Conservation (phyloP, 345 rosid species). For the Linum usitatissimum region DNA sequence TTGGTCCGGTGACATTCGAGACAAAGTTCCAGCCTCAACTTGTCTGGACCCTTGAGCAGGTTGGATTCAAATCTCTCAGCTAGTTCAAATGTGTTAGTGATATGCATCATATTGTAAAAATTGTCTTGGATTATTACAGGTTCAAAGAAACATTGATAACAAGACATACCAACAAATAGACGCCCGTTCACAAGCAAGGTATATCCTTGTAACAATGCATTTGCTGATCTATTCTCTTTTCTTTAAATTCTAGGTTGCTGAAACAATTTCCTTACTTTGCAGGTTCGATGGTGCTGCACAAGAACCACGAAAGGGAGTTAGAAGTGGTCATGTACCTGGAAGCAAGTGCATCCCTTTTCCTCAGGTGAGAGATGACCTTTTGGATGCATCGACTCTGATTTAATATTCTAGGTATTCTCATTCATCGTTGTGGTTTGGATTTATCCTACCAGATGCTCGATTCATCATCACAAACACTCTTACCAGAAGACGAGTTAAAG, state of each 20-base stretch:
- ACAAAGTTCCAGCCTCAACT: conserved; percentile 83
- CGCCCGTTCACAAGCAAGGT: conserved; percentile 92
- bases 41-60: conserved; percentile 91
- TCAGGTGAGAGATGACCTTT: conserved; percentile 31
- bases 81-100: not conserved
- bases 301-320: conserved; percentile 88
- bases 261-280: conserved; percentile 9
- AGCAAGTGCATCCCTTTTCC: conserved; percentile 89
- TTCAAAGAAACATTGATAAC: conserved; percentile 27
- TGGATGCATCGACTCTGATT: not conserved
- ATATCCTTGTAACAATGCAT: conserved; percentile 16
- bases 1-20: conserved; percentile 66
- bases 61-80: conserved; percentile 13
- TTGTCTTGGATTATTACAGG: conserved; percentile 31
- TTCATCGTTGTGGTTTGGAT: conserved; percentile 6
- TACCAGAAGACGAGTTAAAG: conserved; percentile 71
- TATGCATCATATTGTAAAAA: not conserved
- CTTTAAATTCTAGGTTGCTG: not conserved
- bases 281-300: conserved; percentile 92
- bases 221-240: not conserved
- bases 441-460: conserved; percentile 62
- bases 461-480: conserved; percentile 62
- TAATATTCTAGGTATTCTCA: not conserved
- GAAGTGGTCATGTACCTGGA: conserved; percentile 92
- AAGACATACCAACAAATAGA: conserved; percentile 32